Percentiles rank a stretch among this genome's conserved stretches.
Conservation (phyloP, 176 grass and related monocot species). For the Pharus latifolius region DNA sequence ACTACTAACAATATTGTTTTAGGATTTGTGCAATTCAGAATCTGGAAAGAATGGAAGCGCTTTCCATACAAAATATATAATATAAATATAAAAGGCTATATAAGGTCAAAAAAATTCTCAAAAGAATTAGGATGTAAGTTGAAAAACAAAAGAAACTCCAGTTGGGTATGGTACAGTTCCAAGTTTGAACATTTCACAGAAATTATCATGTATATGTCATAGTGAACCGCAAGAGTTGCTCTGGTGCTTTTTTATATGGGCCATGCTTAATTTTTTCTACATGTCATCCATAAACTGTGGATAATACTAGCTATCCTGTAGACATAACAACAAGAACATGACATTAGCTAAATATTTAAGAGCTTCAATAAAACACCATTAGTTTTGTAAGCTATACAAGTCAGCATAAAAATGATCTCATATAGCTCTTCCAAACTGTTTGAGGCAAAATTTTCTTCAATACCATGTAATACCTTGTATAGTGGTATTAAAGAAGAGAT, state of each 20-base stretch:
- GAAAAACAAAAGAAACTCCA: conserved; percentile 6
- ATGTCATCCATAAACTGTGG: neutral
- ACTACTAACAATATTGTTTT: too few species aligned
- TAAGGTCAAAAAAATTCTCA: neutral
- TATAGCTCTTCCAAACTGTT: neutral
- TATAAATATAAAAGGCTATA: conserved; percentile 12
- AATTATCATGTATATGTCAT: conserved; percentile 3
- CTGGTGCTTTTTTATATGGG: neutral
- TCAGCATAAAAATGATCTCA: neutral
- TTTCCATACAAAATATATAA: too few species aligned
- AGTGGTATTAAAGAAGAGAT: conserved; percentile 46
- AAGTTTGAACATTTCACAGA: neutral
- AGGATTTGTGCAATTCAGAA: too few species aligned
- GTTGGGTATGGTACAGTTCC: neutral
- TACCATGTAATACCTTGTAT: conserved; percentile 52
- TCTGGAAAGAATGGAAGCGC: too few species aligned
- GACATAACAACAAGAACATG: neutral
- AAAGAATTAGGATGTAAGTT: neutral
- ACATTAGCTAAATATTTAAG: neutral
- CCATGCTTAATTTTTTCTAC: neutral
- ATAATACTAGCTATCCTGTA: neutral
- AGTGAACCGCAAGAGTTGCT: neutral
- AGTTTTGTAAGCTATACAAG: neutral
- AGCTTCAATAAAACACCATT: neutral
- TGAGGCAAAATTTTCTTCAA: neutral